Base-by-base conservation (phyloP, 106 monocot species). In the Iris macrosiphon region DNA sequence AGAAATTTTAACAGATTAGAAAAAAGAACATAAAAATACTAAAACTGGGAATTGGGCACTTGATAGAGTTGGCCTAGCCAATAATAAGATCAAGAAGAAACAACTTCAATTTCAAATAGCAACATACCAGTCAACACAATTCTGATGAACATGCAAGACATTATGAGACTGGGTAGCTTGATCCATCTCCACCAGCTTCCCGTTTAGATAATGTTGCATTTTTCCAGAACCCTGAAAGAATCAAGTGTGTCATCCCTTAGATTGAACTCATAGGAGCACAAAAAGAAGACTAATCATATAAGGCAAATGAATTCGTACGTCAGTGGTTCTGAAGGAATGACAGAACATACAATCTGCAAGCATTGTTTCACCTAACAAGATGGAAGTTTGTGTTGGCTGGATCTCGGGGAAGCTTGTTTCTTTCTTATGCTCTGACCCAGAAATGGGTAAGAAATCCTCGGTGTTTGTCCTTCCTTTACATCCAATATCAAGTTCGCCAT, bases 141-240 rank as follows among this genome's bases (percentile, higher is more conserved):
- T 57, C 23, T 29, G 14, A 26, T 67, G 67, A 35, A 67, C 67
- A 49, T 67, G 57, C 6, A 67, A 12, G 44, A 56, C 56, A 56
- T 55, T 37, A n/a, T n/a, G n/a, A 0, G 56, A 24, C 4, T 67
- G 57, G 9, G 38, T 47, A 13, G 49, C 37, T 58, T 58, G 47
- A 57, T 48, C 57, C 25, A 27, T 20, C 37, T 13, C 47, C 40
- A 67, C 21, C 29, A 7, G 55, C 49, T 28, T 16, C 39, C 46
- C 67, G 58, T 67, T 49, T 26, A 67, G 21, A 39, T 35, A 49
- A 49, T 67, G 67, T 7, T 57, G 30, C 67, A 67, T 57, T 39
- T 48, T 17, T 46, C 67, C 67, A 49, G 67, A 48, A 39, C 38
- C 57, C 67, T 67, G 34, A 58, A 58, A 66, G 24, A 30, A n/a